phyloP scores from a whole-genome alignment of 1,284 basidiomycete genomes.

The Quambalaria eucalypti region DNA sequence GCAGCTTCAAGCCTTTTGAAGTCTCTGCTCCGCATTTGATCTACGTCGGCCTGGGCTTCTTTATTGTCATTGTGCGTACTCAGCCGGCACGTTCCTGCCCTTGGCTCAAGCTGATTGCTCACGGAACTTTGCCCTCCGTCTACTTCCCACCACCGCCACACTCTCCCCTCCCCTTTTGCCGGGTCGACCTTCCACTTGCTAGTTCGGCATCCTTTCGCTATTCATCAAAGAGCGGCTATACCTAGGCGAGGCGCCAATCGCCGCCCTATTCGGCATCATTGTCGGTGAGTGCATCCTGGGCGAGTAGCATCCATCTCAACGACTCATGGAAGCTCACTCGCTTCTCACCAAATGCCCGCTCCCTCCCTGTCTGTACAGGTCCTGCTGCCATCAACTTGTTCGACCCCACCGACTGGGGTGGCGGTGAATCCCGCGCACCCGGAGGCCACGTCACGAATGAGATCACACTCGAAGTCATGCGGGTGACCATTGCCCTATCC shows the following conservation, averaged over 20 bases:
- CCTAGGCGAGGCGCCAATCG: constrained; percentile 91
- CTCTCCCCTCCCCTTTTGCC: background rate
- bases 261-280: constrained; percentile 87
- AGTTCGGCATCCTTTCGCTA: constrained; percentile 90
- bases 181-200: no score
- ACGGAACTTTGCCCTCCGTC: background rate
- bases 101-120: no score
- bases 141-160: background rate
- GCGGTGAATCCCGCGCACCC: constrained; percentile 50
- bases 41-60: constrained; percentile 41
- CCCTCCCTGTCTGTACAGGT: constrained; percentile 7
- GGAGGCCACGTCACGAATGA: constrained; percentile 61
- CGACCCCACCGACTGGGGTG: constrained; percentile 73
- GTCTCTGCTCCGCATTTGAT: constrained; percentile 39
- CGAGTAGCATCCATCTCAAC: background rate
- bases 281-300: constrained; percentile 50
- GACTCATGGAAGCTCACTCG: background rate
- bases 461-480: constrained; percentile 65
- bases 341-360: background rate
- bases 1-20: constrained; percentile 39
- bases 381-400: constrained; percentile 79
- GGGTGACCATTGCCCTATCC: constrained; percentile 91
- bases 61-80: constrained; percentile 37
- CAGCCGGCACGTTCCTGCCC: no score
- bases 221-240: constrained; percentile 88